phyloP scores from a whole-genome alignment of 441 rosid species.

The Oxalis stricta region DNA sequence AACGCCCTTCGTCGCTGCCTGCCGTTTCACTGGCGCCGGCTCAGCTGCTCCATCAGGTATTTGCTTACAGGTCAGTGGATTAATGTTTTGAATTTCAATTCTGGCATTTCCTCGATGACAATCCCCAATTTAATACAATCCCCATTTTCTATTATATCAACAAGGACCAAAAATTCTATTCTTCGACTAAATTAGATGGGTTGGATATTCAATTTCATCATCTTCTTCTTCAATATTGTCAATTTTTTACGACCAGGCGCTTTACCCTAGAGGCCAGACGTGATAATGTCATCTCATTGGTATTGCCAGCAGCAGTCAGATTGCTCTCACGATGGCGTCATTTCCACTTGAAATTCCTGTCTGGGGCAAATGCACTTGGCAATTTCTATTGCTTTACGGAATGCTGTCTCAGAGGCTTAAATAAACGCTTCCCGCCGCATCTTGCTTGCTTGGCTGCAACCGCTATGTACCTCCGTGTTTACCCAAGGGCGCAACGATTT shows the following conservation, averaged over 20 bases:
- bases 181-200: slow-evolving; percentile 81
- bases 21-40: slow-evolving; percentile 89
- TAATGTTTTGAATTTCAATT: not conserved
- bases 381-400: slow-evolving; percentile 69
- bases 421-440: slow-evolving; percentile 56
- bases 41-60: slow-evolving; percentile 93
- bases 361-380: slow-evolving; percentile 96
- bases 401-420: slow-evolving; percentile 56
- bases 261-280: slow-evolving; percentile 81
- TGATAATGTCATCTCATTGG: slow-evolving; percentile 78
- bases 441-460: slow-evolving; percentile 56
- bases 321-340: slow-evolving; percentile 90
- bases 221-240: slow-evolving; percentile 65
- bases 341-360: slow-evolving; percentile 91
- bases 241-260: slow-evolving; percentile 64
- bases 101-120: not conserved
- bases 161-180: slow-evolving; percentile 89
- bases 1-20: slow-evolving; percentile 89
- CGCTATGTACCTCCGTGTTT: slow-evolving; percentile 66
- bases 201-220: slow-evolving; percentile 81
- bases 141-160: slow-evolving; percentile 41
- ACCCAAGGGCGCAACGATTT: slow-evolving; percentile 68
- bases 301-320: slow-evolving; percentile 85
- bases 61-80: slow-evolving; percentile 86
- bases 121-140: slow-evolving; percentile 1